Evolutionary conservation across 1,284 basidiomycete genomes (phyloP).

Genomic region (Ceratorhiza oryzae-sativae): DNA sequence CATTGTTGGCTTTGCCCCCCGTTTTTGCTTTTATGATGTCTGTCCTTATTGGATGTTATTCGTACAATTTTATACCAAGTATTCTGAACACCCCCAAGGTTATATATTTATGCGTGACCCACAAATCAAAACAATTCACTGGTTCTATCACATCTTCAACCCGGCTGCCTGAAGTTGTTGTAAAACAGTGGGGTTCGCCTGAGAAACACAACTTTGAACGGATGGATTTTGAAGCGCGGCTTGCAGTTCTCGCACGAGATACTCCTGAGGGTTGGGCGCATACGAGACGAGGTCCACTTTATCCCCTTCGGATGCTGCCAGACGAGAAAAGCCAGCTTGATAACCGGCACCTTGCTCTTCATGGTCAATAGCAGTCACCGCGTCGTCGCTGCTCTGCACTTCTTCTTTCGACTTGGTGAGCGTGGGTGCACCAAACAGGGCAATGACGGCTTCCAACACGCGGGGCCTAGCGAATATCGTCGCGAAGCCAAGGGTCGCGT

Average conservation of each 20-base stretch:
- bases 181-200: conserved; percentile 5
- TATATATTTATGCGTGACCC: not conserved
- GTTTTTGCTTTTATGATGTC: conserved; percentile 6
- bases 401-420: conserved; percentile 27
- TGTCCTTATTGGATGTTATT: conserved; percentile 36
- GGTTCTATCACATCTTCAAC: not conserved
- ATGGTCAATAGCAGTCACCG: conserved; percentile 80
- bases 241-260: conserved; percentile 7
- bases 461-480: not conserved
- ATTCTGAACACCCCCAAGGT: conserved; percentile 21
- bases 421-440: conserved; percentile 12
- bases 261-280: conserved; percentile 43
- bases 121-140: not conserved
- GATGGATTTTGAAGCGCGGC: conserved; percentile 5
- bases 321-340: conserved; percentile 89
- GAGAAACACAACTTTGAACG: not conserved
- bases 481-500: not conserved
- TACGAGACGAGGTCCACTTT: conserved; percentile 53
- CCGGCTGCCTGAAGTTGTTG: conserved; percentile 3
- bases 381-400: conserved; percentile 53
- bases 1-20: not conserved
- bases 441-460: conserved; percentile 17
- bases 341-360: conserved; percentile 91
- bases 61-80: conserved; percentile 32
- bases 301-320: conserved; percentile 74